Evolutionary conservation across 768 basidiomycete species (phyloP).

Genomic region (Suillus subluteus): DNA sequence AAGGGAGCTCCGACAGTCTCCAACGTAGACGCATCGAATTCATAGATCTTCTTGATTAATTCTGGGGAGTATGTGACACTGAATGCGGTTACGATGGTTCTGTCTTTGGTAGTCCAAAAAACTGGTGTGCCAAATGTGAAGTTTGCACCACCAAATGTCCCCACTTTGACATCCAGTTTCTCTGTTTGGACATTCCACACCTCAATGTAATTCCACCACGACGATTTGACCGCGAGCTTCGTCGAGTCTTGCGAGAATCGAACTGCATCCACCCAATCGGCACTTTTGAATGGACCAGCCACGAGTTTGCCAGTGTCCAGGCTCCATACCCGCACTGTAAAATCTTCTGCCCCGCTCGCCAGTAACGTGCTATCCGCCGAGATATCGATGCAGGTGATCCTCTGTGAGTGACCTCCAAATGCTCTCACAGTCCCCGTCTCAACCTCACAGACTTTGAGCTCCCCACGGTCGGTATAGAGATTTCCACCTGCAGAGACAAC

Average conservation of each 20-base stretch:
- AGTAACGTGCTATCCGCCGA: conserved; percentile 14
- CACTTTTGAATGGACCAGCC: neutral
- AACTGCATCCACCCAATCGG: neutral
- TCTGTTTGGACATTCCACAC: neutral
- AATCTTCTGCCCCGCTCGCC: neutral
- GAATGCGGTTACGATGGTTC: neutral
- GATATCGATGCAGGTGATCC: neutral
- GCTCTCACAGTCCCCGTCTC: neutral
- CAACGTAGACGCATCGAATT: neutral
- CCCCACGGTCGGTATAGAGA: neutral
- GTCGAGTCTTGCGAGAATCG: neutral
- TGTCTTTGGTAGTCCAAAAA: neutral
- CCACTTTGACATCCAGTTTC: neutral
- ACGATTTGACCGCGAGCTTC: neutral
- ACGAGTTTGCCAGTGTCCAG: neutral
- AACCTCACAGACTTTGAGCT: neutral
- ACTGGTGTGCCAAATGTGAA: neutral
- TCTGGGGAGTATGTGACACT: neutral
- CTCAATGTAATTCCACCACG: neutral
- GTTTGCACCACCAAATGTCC: too few relatives aligned
- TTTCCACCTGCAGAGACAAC: neutral
- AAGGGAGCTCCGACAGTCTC: neutral
- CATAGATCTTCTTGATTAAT: neutral
- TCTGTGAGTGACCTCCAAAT: neutral
- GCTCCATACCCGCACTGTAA: neutral